Evolutionary conservation across 1,139 yeast genomes (phyloP).

Genomic region (Zygotorulaspora mrakii): DNA sequence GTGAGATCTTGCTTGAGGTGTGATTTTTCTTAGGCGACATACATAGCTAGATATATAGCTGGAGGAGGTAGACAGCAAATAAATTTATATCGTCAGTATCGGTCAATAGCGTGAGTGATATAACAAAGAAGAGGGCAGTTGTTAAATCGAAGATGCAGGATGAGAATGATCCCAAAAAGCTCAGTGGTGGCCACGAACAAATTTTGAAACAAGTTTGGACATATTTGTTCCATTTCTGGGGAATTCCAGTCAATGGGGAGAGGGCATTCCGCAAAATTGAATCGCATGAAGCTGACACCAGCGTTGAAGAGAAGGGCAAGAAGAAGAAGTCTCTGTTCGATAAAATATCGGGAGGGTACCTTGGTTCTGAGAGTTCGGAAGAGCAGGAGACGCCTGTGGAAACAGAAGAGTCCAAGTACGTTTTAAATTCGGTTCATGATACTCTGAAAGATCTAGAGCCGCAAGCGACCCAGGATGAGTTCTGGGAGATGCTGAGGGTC

Average conservation of each 20-base stretch:
- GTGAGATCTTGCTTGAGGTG: neutral
- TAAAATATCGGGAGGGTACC: slow-evolving; percentile 14
- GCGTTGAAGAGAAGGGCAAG: slow-evolving; percentile 23
- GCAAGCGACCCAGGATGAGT: slow-evolving; percentile 43
- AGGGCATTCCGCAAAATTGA: slow-evolving; percentile 20
- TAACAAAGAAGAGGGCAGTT: neutral
- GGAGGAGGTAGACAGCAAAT: neutral
- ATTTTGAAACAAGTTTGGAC: slow-evolving; percentile 76
- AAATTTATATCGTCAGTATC: too few relatives aligned
- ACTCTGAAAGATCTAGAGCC: slow-evolving; percentile 43
- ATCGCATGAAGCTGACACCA: slow-evolving; percentile 19
- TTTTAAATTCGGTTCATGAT: slow-evolving; percentile 32
- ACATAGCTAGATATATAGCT: neutral
- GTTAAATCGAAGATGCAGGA: neutral
- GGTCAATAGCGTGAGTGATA: neutral
- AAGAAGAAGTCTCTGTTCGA: slow-evolving; percentile 25
- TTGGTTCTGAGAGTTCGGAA: slow-evolving; percentile 21
- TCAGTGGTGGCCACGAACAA: slow-evolving; percentile 61
- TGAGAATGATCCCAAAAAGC: slow-evolving; percentile 46
- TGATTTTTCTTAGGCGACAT: neutral
- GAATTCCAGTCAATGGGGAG: slow-evolving; percentile 48
- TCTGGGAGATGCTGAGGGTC: slow-evolving; percentile 56
- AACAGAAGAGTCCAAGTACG: slow-evolving; percentile 13
- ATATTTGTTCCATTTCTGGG: slow-evolving; percentile 57
- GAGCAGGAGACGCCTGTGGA: slow-evolving; percentile 27